These are phyloP conservation scores for Monilinia aucupariae DNA, from an alignment of 2,329 filamentous ascomycete species.

Conservation along the genomic window DNA sequence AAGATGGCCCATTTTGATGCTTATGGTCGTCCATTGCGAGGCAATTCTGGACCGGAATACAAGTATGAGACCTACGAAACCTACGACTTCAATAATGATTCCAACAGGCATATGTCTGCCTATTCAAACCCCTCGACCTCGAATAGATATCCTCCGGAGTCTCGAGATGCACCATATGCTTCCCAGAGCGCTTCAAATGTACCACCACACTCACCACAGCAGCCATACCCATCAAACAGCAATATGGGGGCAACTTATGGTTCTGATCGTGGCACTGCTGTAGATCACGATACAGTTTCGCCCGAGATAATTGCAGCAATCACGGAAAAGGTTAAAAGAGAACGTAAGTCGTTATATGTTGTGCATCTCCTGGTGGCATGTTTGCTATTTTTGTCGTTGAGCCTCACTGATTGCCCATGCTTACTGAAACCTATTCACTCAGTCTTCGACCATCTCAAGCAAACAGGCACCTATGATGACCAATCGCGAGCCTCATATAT, in stretches of 20 bases:
- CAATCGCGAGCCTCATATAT: slow-evolving; percentile 29
- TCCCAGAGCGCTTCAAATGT: slow-evolving; percentile 20
- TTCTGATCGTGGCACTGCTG: slow-evolving; percentile 19
- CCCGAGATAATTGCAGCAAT: slow-evolving; percentile 57
- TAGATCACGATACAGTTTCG: slow-evolving; percentile 42
- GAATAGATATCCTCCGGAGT: slow-evolving; percentile 24
- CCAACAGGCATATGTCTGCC: slow-evolving; percentile 20
- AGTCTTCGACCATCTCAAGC: slow-evolving; percentile 36
- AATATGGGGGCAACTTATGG: slow-evolving; percentile 27
- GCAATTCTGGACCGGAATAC: slow-evolving; percentile 16
- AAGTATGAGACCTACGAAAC: slow-evolving; percentile 12
- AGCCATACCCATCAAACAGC: slow-evolving; percentile 17
- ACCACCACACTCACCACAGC: slow-evolving; percentile 22
- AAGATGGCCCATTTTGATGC: slow-evolving; percentile 29
- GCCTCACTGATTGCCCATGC: slow-evolving; percentile 20
- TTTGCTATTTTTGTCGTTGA: slow-evolving; percentile 22
- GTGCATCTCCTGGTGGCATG: slow-evolving; percentile 27
- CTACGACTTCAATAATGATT: slow-evolving; percentile 22
- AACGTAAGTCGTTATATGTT: slow-evolving; percentile 42
- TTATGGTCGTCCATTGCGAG: slow-evolving; percentile 25
- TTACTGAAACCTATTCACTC: slow-evolving; percentile 6
- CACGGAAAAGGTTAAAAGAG: slow-evolving; percentile 51
- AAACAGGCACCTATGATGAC: slow-evolving; percentile 31
- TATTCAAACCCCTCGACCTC: slow-evolving; percentile 19
- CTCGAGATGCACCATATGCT: slow-evolving; percentile 25